Base-by-base conservation (phyloP, 495 filamentous ascomycete species). In the Copromyces sp. region DNA sequence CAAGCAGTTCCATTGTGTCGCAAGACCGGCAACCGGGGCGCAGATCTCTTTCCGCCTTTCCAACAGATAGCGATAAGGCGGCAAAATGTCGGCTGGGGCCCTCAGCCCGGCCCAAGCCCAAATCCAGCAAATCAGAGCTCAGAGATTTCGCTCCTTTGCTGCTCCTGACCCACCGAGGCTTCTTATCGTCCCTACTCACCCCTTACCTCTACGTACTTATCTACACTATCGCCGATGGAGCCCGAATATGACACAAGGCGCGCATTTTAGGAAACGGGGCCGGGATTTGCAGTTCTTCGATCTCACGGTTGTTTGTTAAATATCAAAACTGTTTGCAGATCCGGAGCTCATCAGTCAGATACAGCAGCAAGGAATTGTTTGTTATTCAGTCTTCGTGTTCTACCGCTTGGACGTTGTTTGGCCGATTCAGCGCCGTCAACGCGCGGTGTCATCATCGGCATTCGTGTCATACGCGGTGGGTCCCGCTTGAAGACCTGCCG, bases 21-120 rank as follows among this genome's bases (percentile, higher is more conserved):
- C 71, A 68, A 59, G 68, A 72, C 73, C 39, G 70, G 29, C 69
- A 41, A 71, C 17, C 72, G 69, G 74, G 74, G 45, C 74, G 74
- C 71, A 77, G 76, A 80, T 79, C 78, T 77, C 75, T 75, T 76
- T 74, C 75, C 73, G 44, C 41, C 69, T 68, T 47, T 73, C 70
- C 70, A 39, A 35, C 68, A 69, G 79, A 78, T 78, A 79, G 29
- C 78, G 79, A 81, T 81, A 81, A 78, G 78, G 42, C 72, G 77
- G 77, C 38, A 71, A 72, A 79, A 79, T 71, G 24, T 78, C 78
- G 78, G 78, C 9, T 29, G 20, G 24, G 29, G 20, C 40, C 69
- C 35, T 11, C 20, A 69, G 35, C 41, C 39, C 40, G 39, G 37
- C 69, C 14, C 32, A 71, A 71, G 35, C 16, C 17, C n/a, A 9